Evolutionary conservation across 2,329 filamentous ascomycete species (phyloP), one percentile per base, ranked within the genome.

Genomic region (Aciculosporium take): DNA sequence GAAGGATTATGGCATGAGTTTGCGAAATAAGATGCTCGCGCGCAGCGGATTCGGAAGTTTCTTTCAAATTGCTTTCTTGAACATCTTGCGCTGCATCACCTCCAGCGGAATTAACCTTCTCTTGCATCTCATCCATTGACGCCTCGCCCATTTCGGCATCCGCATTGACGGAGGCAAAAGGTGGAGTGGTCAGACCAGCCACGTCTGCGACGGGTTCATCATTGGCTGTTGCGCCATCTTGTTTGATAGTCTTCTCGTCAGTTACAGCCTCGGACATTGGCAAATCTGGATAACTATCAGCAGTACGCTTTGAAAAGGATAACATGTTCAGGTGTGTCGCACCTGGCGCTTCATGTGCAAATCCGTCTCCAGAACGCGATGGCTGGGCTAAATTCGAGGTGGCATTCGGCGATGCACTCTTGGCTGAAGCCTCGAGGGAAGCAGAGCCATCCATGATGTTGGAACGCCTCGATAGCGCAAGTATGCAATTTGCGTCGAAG

Each of bases 1-100:
- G 91, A 18, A 98, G 76, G 48, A 98, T 88, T 56, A 96, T 96
- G 47, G 88, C 81, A 57, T 95, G 89, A 32, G 87, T 93, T 65
- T 98, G 91, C 12, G 85, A 79, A 46, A 94, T 84, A 42, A 98
- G 77, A 56, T 96, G 88, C 52, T 89, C 84, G 49, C 89, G 84
- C 39, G 91, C 93, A 4, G 86, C 81, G 33, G 83, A 80, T 65
- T 95, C 88, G 43, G 88, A 69, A 3, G 76, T 76, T 41, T 87
- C 76, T 63, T 94, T 95, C 32, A 81, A 78, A 59, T 88, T 83
- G 62, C 53, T 69, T 56, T 68, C 77, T 43, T 72, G 72, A 12
- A 63, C 65, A 3, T 67, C 62, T 13, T 66, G 65, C 33, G 74
- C 73, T 29, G 63, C 57, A 24, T 63, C 58, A 12, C 65, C 66